Evolutionary conservation across 169 alveolate species (phyloP).

Genomic region (Cystoisospora suis): DNA sequence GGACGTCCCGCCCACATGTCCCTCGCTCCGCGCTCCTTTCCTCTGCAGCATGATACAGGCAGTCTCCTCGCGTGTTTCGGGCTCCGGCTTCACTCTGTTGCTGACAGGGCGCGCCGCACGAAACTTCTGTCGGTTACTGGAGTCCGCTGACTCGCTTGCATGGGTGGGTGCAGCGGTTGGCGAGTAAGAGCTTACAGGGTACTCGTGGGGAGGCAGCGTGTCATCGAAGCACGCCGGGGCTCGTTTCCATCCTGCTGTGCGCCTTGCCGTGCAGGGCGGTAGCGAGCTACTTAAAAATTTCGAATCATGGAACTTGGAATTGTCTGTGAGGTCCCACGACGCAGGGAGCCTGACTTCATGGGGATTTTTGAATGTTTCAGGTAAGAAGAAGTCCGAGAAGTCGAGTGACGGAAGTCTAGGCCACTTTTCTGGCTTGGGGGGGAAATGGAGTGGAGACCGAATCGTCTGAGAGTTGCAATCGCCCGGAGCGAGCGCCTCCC

Average conservation of each 20-base stretch:
- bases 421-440: not conserved
- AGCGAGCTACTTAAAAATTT: not conserved
- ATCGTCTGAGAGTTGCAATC: no score
- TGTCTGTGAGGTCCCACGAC: not conserved
- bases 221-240: not conserved
- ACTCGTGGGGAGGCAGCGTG: not conserved
- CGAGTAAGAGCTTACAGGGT: no score
- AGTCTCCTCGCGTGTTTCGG: not conserved
- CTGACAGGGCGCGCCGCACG: not conserved
- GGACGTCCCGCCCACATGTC: no score
- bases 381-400: not conserved
- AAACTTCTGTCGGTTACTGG: not conserved
- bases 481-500: no score
- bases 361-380: not conserved
- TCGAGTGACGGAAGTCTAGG: not conserved
- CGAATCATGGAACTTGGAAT: not conserved
- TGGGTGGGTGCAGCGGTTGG: no score
- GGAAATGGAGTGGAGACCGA: not conserved
- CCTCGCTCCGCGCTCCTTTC: no score
- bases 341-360: not conserved
- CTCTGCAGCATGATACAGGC: not conserved
- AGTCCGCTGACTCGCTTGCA: not conserved
- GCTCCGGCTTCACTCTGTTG: not conserved
- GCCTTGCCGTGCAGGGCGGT: not conserved
- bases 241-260: slow-evolving; percentile 16